Base-by-base conservation (phyloP, 1,139 yeast species). In the Sugiyamaella grinbergsii region DNA sequence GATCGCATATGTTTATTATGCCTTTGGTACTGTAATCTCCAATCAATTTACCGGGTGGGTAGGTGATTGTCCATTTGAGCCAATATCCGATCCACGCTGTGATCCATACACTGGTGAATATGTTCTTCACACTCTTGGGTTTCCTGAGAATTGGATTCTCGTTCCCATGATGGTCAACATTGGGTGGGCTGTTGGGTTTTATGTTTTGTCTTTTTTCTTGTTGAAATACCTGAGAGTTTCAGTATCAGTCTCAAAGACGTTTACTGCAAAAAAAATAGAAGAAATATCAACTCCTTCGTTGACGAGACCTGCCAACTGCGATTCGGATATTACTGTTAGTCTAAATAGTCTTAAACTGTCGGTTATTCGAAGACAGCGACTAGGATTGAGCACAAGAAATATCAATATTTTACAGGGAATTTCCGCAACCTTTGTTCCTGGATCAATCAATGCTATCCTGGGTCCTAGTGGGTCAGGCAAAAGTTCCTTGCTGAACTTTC, bases 381-480 rank as follows among this genome's bases (percentile, higher is more conserved):
- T 34, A 16, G 47, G 42, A 13, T 18, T 43, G 4, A 28, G 11
- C 3, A 36, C 54, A 5, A 32, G 31, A 15, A 41, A 51, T 18
- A 51, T 51, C 16, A 23, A 28, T 20, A 79, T 82, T 39, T 68
- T 86, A 45, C 66, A 77, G 34, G 70, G 76, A 18, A 70, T 87
- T 5, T 70, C 74, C 54, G 89, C 90, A 0, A 62, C 63, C 4
- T 87, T 88, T 65, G 68, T 72, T 36, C 80, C 86, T 2, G 80
- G 85, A 4, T 74, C 80, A 42, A 74, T 88, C n/a, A 88, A 87
- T 67, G 93, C 86, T 0, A 85, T 88, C 32, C 81, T 88, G 85
- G 96, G 96, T 0, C 95, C 95, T 0, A 85, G 94, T 1, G 95
- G 95, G 0, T 82, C 90, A 5, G 96, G 95, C 2, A 88, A 88